Evolutionary conservation across 78 protist species (phyloP), one percentile per base, ranked within the genome.

Genomic region (Polysphondylium violaceum): DNA sequence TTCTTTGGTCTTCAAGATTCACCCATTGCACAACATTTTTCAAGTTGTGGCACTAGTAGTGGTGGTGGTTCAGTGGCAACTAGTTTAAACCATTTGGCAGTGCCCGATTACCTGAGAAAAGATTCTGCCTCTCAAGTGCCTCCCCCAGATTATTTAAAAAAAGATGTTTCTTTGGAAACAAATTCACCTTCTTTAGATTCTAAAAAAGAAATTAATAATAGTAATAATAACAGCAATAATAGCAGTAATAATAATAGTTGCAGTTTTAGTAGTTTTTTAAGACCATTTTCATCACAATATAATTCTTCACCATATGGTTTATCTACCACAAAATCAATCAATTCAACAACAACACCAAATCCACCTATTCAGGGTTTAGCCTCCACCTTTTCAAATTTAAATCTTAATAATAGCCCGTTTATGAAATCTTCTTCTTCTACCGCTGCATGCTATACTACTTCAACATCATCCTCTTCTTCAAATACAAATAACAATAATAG

Each of bases 271-370:
- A 56, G 63, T 56, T 4, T 56, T 17, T 56, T 56, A n/a, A 56
- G 21, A 56, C 16, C 63, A 56, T 56, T 56, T 56, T 56, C 63
- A 56, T 14, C 53, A 47, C 53, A 8, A 47, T 14, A 47, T 47
- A 47, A 47, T 8, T 47, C 23, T 47, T 11, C 8, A 47, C 53
- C 53, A 47, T 47, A 47, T 47, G 53, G 53, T 47, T 47, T n/a
- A n/a, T 36, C 5, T 63, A 35, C 21, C 44, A 14, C 44, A 77
- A 61, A 78, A 63, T 12, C 35, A 63, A 63, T 8, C 21, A 38
- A 63, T 35, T 43, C 71, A 63, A 29, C 27, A 63, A 25, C 44
- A 35, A 43, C 71, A 63, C 35, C 71, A 63, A 38, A 63, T 35
- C 35, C 71, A 12, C 27, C 50, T 63, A 21, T 63, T 27, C 71